Percentiles rank a stretch among this genome's conserved stretches.
Evolutionary conservation across 2,329 filamentous ascomycete species (phyloP).

Genomic region (Grosmannia huntii): DNA sequence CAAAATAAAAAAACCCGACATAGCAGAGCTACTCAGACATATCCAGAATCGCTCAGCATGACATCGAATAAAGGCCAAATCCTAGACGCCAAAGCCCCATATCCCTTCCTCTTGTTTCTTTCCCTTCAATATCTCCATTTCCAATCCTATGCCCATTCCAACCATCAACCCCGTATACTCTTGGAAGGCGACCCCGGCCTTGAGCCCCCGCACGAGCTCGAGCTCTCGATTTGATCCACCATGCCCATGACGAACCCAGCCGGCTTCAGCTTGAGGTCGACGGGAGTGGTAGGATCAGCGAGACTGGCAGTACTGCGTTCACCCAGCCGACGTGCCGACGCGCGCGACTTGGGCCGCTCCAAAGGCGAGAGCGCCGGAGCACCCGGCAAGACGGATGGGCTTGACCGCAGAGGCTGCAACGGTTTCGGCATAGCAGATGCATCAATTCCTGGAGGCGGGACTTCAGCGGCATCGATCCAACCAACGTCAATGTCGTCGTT

Average conservation of each 20-base stretch:
- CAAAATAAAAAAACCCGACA: not conserved
- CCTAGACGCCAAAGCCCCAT: not conserved
- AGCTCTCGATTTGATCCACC: conserved; percentile 40
- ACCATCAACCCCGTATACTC: not conserved
- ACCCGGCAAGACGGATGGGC: not conserved
- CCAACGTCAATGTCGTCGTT: not conserved
- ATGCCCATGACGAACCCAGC: conserved; percentile 32
- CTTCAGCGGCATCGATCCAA: not conserved
- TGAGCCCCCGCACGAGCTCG: not conserved
- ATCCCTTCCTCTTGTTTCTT: not conserved
- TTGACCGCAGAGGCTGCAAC: not conserved
- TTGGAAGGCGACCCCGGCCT: not conserved
- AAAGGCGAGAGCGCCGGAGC: not conserved
- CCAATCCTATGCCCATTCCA: not conserved
- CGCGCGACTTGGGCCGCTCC: too few species aligned
- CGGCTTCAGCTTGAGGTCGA: conserved; percentile 3
- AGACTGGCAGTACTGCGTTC: conserved; percentile 32
- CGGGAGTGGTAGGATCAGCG: conserved; percentile 15
- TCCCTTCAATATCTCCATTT: not conserved
- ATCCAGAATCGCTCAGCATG: not conserved
- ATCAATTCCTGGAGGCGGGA: not conserved
- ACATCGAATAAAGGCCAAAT: not conserved
- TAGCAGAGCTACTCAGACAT: not conserved
- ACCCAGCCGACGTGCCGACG: not conserved
- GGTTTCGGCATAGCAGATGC: not conserved